Evolutionary conservation across 2,329 filamentous ascomycete species (phyloP), one percentile per base, ranked within the genome.

Genomic region (Phialocephala subalpina): DNA sequence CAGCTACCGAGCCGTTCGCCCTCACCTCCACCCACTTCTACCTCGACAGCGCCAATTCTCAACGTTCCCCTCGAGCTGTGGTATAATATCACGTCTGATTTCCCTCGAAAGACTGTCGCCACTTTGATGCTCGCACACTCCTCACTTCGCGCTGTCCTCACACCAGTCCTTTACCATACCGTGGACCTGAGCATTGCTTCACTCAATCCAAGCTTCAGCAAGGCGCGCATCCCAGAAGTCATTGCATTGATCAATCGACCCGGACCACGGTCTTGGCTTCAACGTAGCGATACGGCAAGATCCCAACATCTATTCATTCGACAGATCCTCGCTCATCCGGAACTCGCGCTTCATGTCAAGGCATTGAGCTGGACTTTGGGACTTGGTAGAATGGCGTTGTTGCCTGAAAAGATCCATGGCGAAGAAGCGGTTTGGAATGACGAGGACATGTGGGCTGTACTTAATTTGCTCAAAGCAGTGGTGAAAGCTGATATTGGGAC

Each of bases 91-190:
- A 36, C 40, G 11, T 18, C 20, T 20, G 5, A n/a, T 9, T 22
- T 47, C 27, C 42, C 22, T 36, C 40, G 33, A 25, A 35, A 16
- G 1, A 22, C 18, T 16, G 12, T 53, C 25, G 18, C 11, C 14
- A 7, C 6, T 5, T 33, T 53, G 14, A 53, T 33, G 11, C 25
- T 3, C 25, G 16, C 25, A 3, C 49, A 53, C 9, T 35, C 27
- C 18, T 6, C 18, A 16, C n/a, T 60, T 2, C 29, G 25, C 36
- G 9, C 9, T 11, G 12, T 42, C 25, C 57, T 58, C n/a, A 58
- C 57, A 3, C 57, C 57, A 2, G 8, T 58, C 35, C 57, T 58
- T 20, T 58, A 58, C 38, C 57, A 42, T 27, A 45, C 22, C 35
- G 25, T 58, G 4, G 29, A 40, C 36, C 36, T 58, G 35, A 42